phyloP scores from a whole-genome alignment of 2,329 filamentous ascomycete species.

The Pseudopyrenochaeta lycopersici region DNA sequence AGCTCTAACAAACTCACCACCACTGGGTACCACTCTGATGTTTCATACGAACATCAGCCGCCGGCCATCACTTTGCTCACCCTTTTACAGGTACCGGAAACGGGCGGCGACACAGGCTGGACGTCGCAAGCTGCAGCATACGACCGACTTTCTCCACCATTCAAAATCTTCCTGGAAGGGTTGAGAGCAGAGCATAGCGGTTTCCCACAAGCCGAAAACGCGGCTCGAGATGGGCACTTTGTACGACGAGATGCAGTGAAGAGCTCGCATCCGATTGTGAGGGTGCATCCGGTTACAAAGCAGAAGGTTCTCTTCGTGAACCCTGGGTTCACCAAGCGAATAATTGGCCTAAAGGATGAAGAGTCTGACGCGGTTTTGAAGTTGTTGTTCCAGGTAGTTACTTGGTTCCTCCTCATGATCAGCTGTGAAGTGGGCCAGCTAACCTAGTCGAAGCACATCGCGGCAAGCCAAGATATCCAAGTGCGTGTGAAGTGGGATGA shows the following conservation, averaged over 20 bases:
- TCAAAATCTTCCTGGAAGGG: slow-evolving; percentile 60
- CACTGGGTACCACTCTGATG: slow-evolving; percentile 60
- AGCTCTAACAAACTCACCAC: slow-evolving; percentile 46
- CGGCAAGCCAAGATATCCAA: slow-evolving; percentile 74
- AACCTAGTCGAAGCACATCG: slow-evolving; percentile 66
- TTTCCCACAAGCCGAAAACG: slow-evolving; percentile 75
- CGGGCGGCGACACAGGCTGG: slow-evolving; percentile 60
- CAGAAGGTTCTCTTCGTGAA: slow-evolving; percentile 85
- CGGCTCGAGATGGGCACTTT: slow-evolving; percentile 43
- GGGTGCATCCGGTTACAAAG: slow-evolving; percentile 78
- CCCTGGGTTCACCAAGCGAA: slow-evolving; percentile 80
- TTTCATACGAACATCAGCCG: slow-evolving; percentile 59
- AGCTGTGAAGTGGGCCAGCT: slow-evolving; percentile 24
- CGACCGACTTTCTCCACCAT: slow-evolving; percentile 41
- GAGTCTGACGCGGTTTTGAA: slow-evolving; percentile 79
- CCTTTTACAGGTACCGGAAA: slow-evolving; percentile 59
- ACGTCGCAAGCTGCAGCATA: slow-evolving; percentile 57
- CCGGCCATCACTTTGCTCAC: slow-evolving; percentile 60
- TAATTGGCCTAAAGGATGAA: slow-evolving; percentile 80
- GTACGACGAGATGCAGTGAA: slow-evolving; percentile 47
- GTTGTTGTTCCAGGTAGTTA: slow-evolving; percentile 67
- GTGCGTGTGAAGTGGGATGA: slow-evolving; percentile 77
- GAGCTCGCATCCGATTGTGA: slow-evolving; percentile 62
- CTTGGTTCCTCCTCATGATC: background rate
- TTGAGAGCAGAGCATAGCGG: slow-evolving; percentile 81